Base-by-base conservation (phyloP, 2,329 filamentous ascomycete species). In the Claviceps cyperi region DNA sequence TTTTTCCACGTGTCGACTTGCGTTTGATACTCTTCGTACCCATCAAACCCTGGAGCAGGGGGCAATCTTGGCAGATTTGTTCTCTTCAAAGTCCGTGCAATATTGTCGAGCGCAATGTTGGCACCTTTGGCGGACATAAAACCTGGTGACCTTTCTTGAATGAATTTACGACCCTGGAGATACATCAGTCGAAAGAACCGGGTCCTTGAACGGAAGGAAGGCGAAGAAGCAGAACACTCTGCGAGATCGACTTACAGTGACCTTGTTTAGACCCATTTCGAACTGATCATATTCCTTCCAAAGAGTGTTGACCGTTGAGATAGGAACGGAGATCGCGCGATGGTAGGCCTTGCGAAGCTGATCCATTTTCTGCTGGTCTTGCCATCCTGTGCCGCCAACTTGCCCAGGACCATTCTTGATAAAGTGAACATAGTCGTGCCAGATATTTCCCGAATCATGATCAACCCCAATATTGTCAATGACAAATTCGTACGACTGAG, bases 201-300 rank as follows among this genome's bases (percentile, higher is more conserved):
- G 15, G 2, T 22, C 14, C 11, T 2, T 2, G n/a, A 36, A 7
- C 11, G n/a, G 22, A 2, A 38, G 17, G 11, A 5, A 46, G 17
- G 6, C 11, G 3, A 28, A 6, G 17, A 24, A 5, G 9, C 32
- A 24, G 21, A 13, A 21, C 13, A 41, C 9, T n/a, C 6, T 13
- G 15, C n/a, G 11, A 14, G 14, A 24, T 44, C 9, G n/a, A 69
- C 77, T 62, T 74, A 90, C 86, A 41, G 89, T 94, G 56, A 88
- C 79, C 66, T 95, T 97, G 71, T 96, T 96, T 52, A 96, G 68
- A 5, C 83, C 80, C 78, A 92, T 89, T 68, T 98, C 92, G 61
- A 98, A 98, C 57, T 86, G 83, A 64, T 97, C 90, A 62, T 98
- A 98, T 61, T 98, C 91, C 64, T 94, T 95, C 94, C 92, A 98